Evolutionary conservation across 768 basidiomycete genomes (phyloP).

Genomic region (Tremella fuciformis): DNA sequence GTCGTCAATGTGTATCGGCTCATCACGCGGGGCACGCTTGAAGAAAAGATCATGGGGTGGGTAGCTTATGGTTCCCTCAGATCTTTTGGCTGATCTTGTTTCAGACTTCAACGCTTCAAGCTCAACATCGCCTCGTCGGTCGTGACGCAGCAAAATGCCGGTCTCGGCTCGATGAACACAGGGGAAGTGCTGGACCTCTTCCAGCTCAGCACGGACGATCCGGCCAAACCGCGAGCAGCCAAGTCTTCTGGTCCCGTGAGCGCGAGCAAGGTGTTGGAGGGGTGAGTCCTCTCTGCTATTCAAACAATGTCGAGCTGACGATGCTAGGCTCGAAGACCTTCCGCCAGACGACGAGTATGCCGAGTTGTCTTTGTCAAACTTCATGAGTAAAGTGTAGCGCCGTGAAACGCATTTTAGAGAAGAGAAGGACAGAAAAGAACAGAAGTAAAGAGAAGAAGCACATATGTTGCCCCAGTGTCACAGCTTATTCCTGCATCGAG

Average conservation of each 20-base stretch:
- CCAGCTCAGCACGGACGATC: constrained; percentile 62
- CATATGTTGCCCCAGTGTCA: background rate
- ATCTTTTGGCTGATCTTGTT: background rate
- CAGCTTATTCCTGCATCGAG: background rate
- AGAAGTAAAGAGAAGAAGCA: no score
- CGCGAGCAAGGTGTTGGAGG: constrained; percentile 81
- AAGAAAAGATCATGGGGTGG: constrained; percentile 99
- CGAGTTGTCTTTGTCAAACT: constrained; percentile 76
- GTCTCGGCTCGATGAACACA: constrained; percentile 91
- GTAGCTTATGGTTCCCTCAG: constrained; percentile 40
- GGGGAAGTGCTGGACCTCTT: constrained; percentile 95
- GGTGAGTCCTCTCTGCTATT: constrained; percentile 47
- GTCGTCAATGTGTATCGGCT: constrained; percentile 98
- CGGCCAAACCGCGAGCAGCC: constrained; percentile 16
- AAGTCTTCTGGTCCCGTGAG: constrained; percentile 58
- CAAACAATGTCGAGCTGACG: background rate
- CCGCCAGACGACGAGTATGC: constrained; percentile 91
- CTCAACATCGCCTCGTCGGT: constrained; percentile 95
- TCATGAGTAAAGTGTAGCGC: constrained; percentile 59
- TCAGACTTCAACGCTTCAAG: constrained; percentile 94
- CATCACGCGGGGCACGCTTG: constrained; percentile 92
- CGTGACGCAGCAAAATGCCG: constrained; percentile 95
- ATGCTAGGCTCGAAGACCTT: constrained; percentile 68
- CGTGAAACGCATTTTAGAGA: background rate
- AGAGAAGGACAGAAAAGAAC: background rate